Evolutionary conservation across 1,284 basidiomycete genomes (phyloP).

Genomic region (Trichosporon sp.): DNA sequence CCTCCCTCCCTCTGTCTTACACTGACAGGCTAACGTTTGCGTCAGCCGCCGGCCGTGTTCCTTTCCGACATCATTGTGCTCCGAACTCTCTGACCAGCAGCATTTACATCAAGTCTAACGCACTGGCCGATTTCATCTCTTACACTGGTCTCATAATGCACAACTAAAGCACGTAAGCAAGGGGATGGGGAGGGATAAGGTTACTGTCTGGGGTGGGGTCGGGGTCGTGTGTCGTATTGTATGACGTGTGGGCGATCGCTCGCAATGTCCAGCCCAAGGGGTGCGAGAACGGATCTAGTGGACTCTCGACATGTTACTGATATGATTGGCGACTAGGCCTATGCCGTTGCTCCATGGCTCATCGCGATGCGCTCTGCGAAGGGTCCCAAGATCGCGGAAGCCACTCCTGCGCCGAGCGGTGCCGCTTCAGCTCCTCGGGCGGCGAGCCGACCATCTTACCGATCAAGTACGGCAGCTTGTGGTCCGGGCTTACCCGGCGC

Average conservation of each 20-base stretch:
- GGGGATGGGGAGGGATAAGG: neutral
- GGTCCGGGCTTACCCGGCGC: constrained; percentile 37
- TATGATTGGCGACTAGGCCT: neutral
- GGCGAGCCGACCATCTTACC: constrained; percentile 52
- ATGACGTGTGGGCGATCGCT: neutral
- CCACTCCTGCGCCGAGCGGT: constrained; percentile 29
- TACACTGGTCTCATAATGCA: constrained; percentile 30
- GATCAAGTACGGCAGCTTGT: constrained; percentile 51
- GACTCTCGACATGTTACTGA: constrained; percentile 15
- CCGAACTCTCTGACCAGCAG: constrained; percentile 5
- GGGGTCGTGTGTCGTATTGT: constrained; percentile 15
- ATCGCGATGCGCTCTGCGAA: neutral
- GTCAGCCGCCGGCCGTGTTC: neutral
- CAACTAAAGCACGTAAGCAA: constrained; percentile 26
- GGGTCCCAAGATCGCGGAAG: constrained; percentile 25
- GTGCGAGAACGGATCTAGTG: neutral
- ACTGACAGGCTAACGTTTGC: neutral
- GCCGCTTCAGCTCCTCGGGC: constrained; percentile 42
- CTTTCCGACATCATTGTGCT: neutral
- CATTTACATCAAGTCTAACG: constrained; percentile 3
- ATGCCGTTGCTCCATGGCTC: neutral
- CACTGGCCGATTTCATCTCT: constrained; percentile 3
- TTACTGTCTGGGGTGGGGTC: neutral
- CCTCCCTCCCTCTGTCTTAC: neutral
- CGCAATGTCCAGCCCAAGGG: neutral